Base-by-base conservation (phyloP, 2,329 filamentous ascomycete genomes). In the Talaromyces rugulosus region DNA sequence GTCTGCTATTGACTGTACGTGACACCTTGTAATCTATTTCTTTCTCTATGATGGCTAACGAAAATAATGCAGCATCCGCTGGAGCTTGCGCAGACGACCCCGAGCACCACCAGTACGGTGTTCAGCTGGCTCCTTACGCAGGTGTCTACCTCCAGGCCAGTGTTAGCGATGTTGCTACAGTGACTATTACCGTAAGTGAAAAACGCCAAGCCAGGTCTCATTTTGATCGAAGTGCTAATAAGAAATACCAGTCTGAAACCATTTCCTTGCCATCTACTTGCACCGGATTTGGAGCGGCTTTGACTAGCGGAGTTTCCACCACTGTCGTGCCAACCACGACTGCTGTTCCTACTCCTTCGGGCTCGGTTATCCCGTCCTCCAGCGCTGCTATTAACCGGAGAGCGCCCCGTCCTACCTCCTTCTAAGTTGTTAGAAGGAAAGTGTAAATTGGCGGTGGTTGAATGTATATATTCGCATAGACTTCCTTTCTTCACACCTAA, bases 1-100 rank as follows among this genome's bases (percentile, higher is more conserved):
- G 23, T 60, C 59, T 18, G 59, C 59, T 2, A 56, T 56, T 56
- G 59, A 60, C 27, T 56, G 59, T 60, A 60, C 6, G 59, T 60
- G 9, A 23, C 8, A 31, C 5, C 50, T 33, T 27, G 18, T 31
- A 9, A 47, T 34, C 16, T 40, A 7, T 3, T 16, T 28, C 9
- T 44, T 18, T 28, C 16, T 28, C 12, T 12, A 8, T 56, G 50
- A 53, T 53, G 12, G 28, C 59, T 60, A 54, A 60, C 59, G 23
- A 34, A n/a, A 5, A n/a, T 33, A 16, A 56, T 31, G 16, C 16
- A 60, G 59, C 59, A 11, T 54, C 59, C 28, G 27, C 52, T 18
- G 59, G 59, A 16, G 59, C 52, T 11, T 60, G 52, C 54, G 9
- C 52, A n/a, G 40, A 47, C 27, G 59, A 60, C 42, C 59, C 59